Base-by-base conservation (phyloP, 768 basidiomycete genomes). In the Scleroderma citrinum region DNA sequence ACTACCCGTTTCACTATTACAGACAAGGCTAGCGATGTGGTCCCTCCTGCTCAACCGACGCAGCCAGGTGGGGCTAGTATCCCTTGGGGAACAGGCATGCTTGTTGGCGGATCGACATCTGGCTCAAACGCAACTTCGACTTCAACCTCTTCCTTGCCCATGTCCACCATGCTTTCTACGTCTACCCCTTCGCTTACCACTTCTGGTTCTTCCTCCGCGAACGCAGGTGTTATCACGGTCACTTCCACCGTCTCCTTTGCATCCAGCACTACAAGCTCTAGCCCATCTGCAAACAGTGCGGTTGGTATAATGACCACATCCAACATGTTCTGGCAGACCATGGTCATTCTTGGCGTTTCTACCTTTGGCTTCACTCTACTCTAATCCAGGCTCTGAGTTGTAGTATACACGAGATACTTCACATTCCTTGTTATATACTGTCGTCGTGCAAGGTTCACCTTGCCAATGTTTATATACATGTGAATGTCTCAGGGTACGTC, bases 1-100 rank as follows among this genome's bases (percentile, higher is more conserved):
- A 86, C 87, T 2, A 81, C 78, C 14, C 84, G 89, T 20, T 91
- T 89, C 73, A 70, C 83, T 31, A 87, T 92, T 59, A 79, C 83
- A 3, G 76, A 73, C 30, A 39, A 74, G 3, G 56, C 63, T 21
- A 80, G 78, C 12, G 53, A 65, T 7, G 69, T 74, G 45, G 72
- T 72, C 3, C 57, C 79, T 4, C 73, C 87, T 0, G 48, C 76
- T 16, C 72, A 86, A 48, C 31, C 69, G 11, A 76, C 65, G 1
- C 82, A 89, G 56, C 78, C 82, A 6, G 61, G 68, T 35, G 78
- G 71, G 10, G 53, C 62, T 21, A 30, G 53, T 1, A 81, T 89
- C 38, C 73, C 80, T 1, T 91, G 83, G 83, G 89, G 89, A 34
- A 69, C 53, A 8, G 89, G 87, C 36, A 58, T 67, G 7, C 77